phyloP scores from a whole-genome alignment of 2,329 filamentous ascomycete genomes.

The Cladorrhinum sp. region DNA sequence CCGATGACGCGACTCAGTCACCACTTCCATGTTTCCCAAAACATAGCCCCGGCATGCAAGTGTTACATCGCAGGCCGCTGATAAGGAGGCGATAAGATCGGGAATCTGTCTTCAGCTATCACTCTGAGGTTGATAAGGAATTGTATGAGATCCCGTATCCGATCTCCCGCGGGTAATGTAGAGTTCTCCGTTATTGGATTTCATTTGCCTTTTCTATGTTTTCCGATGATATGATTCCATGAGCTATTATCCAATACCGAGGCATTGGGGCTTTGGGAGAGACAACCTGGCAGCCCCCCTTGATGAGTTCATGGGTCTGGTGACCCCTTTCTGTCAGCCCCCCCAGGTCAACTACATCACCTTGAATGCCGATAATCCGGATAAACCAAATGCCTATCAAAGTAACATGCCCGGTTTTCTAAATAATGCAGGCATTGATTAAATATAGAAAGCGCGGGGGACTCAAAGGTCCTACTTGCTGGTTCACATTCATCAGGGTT shows the following conservation, averaged over 20 bases:
- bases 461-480: no score
- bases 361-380: not conserved
- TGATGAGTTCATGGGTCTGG: not conserved
- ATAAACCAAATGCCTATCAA: not conserved
- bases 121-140: not conserved
- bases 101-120: not conserved
- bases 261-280: not conserved
- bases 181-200: not conserved
- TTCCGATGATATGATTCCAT: not conserved
- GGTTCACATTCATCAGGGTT: not conserved
- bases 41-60: no score
- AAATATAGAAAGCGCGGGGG: no score
- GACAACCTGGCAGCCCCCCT: not conserved
- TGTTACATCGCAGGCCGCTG: not conserved
- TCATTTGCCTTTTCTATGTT: not conserved
- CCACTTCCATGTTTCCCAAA: slow-evolving; percentile 1
- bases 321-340: not conserved
- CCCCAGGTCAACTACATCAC: not conserved
- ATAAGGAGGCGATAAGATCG: not conserved
- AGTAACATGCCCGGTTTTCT: not conserved
- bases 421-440: no score
- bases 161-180: not conserved
- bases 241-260: not conserved
- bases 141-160: not conserved
- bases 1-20: slow-evolving; percentile 11